Evolutionary conservation across 139 green algal species (phyloP).

Genomic region (Chlorella ohadii): DNA sequence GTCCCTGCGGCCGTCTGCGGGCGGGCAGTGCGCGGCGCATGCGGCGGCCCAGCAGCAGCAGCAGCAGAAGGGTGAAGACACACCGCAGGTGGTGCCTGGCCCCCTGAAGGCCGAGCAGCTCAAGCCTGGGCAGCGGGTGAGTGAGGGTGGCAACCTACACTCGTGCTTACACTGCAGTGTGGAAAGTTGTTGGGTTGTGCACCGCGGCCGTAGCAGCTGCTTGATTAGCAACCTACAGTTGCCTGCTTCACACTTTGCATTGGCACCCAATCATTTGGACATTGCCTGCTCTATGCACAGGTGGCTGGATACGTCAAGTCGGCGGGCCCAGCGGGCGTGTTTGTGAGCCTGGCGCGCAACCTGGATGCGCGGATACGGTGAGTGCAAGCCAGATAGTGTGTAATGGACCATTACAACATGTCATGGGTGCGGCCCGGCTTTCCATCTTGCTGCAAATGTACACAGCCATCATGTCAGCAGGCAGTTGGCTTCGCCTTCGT

Average conservation of each 20-base stretch:
- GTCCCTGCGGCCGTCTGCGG: conserved; percentile 66
- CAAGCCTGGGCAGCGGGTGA: conserved; percentile 16
- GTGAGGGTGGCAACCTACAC: too few species aligned
- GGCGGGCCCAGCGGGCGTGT: conserved; percentile 62
- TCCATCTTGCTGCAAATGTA: too few species aligned
- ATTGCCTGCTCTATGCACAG: background rate
- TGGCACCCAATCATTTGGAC: too few species aligned
- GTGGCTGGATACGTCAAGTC: conserved; percentile 81
- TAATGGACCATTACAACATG: too few species aligned
- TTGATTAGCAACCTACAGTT: too few species aligned
- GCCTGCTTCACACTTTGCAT: too few species aligned
- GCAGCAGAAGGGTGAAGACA: background rate
- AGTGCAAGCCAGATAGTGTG: background rate
- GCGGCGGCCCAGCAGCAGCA: background rate
- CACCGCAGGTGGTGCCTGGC: background rate
- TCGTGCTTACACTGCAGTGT: too few species aligned
- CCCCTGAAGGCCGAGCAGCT: conserved; percentile 12
- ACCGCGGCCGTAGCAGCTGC: too few species aligned
- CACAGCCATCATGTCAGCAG: too few species aligned
- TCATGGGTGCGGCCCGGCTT: too few species aligned
- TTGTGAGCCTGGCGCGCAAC: conserved; percentile 62
- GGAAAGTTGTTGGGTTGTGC: too few species aligned
- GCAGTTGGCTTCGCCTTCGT: too few species aligned
- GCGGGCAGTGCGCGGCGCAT: conserved; percentile 48
- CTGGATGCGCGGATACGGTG: conserved; percentile 70